These are phyloP conservation scores for Marsdenia floribunda DNA, from an alignment of 257 asterid genomes.

Conservation along the genomic window DNA sequence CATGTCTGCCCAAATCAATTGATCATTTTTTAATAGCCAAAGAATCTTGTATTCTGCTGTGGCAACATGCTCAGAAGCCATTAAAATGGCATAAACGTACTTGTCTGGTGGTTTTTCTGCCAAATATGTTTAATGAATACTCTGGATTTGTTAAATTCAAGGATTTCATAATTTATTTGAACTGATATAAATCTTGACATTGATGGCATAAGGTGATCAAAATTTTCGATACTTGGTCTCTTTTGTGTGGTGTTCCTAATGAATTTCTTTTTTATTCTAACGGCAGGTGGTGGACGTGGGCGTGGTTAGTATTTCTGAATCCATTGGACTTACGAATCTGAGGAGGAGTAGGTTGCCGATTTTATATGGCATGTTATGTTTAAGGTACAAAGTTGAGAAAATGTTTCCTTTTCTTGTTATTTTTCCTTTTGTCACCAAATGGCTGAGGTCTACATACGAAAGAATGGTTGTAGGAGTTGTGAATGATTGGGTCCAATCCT, in stretches of 20 bases:
- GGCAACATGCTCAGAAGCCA: background rate
- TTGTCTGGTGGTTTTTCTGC: background rate
- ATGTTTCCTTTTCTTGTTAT: background rate
- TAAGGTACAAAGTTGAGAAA: background rate
- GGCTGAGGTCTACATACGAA: background rate
- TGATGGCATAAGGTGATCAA: background rate
- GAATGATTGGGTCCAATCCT: background rate
- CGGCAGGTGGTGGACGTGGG: slow-evolving; percentile 42
- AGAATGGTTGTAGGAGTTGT: background rate
- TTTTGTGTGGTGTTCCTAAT: background rate
- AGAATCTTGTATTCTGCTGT: background rate
- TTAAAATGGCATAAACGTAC: background rate
- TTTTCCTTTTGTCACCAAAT: background rate
- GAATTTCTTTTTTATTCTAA: slow-evolving; percentile 1
- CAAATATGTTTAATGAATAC: background rate
- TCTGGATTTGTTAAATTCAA: background rate
- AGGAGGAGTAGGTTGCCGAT: slow-evolving; percentile 19
- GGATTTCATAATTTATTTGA: background rate
- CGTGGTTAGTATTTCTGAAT: slow-evolving; percentile 30
- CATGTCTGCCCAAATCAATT: background rate
- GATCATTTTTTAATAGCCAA: background rate
- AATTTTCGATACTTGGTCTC: background rate
- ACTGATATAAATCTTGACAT: background rate
- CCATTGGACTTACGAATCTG: background rate
- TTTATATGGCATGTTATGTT: slow-evolving; percentile 18